Percentiles rank a stretch among this genome's conserved stretches.
phyloP scores from a whole-genome alignment of 139 green algal species.

The Chlamydomonas applanata region DNA sequence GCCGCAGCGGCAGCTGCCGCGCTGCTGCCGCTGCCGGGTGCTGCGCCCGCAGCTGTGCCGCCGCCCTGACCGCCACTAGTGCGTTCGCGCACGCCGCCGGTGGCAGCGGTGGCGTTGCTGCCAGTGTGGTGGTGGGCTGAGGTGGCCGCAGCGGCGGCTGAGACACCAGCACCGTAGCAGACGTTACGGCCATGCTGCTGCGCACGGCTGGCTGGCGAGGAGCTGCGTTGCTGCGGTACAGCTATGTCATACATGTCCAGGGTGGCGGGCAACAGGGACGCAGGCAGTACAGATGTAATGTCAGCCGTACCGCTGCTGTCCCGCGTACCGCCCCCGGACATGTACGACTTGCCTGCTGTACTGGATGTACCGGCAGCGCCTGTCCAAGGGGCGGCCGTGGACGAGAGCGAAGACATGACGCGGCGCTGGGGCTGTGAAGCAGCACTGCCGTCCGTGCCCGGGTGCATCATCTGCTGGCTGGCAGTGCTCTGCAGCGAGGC shows the following conservation, averaged over 20 bases:
- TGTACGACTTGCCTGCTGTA: background rate
- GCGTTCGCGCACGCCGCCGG: too few species aligned
- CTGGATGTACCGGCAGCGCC: background rate
- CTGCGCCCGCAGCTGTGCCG: too few species aligned
- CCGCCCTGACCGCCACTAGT: too few species aligned
- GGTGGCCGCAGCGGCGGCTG: too few species aligned
- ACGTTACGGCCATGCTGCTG: too few species aligned
- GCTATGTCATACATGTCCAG: background rate
- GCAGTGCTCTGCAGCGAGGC: background rate
- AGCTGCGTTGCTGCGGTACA: too few species aligned
- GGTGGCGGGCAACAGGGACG: constrained; percentile 16
- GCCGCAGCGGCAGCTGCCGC: too few species aligned
- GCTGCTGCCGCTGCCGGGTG: too few species aligned
- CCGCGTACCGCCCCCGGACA: background rate
- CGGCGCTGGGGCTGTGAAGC: background rate
- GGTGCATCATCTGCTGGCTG: background rate
- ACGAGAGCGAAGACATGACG: background rate
- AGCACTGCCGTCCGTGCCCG: background rate
- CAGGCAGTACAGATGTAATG: constrained; percentile 4
- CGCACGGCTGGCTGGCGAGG: too few species aligned
- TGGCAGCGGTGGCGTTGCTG: too few species aligned
- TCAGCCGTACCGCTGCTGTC: background rate
- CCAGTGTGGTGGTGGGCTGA: too few species aligned
- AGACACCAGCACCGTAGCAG: too few species aligned
- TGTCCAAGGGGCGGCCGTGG: constrained; percentile 2